Evolutionary conservation across 73 alveolate species (phyloP), one percentile per base, ranked within the genome.

Genomic region (Breviolum minutum): DNA sequence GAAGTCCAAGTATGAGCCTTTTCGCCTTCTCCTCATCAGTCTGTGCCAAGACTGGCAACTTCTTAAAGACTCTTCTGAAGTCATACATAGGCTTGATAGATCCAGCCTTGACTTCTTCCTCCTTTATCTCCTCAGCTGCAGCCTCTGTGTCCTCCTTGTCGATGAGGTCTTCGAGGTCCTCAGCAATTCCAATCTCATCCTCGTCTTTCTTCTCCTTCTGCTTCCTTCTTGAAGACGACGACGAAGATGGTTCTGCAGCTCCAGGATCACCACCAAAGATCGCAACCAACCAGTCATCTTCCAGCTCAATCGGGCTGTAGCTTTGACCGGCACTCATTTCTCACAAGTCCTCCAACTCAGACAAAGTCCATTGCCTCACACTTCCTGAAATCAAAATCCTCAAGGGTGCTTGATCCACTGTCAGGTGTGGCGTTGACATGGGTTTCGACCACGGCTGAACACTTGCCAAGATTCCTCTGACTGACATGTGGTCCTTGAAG

Each of bases 1-100:
- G 94, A 7, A 85, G 94, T 17, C 94, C 94, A 26, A 85, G 94
- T 4, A 85, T 20, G 27, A 85, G 63, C 7, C 94, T 20, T 24
- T 85, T 63, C 80, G 79, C 79, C 27, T 7, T 7, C 17, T 5
- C 16, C 27, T 85, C 79, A 27, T 63, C 94, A 10, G 24, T 20
- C 17, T 14, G 17, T 0, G 27, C 79, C 62, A 85, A 12, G 0
- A 7, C 5, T 5, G 94, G 94, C 1, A 85, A 63, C 27, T 27
- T 20, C 63, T 63, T 20, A 63, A 85, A 63, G 1, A 85, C 32
- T 6, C 94, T 60, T 32, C 94, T 17, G 69, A 85, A 85, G 94
- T 85, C 94, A 27, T 32, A 85, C 80, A 85, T 13, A 0, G 94
- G 94, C 79, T 85, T 85, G 74, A 83, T 9, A 0, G 68, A 10